Evolutionary conservation across 441 rosid genomes (phyloP).

Genomic region (Gossypium trilobum): DNA sequence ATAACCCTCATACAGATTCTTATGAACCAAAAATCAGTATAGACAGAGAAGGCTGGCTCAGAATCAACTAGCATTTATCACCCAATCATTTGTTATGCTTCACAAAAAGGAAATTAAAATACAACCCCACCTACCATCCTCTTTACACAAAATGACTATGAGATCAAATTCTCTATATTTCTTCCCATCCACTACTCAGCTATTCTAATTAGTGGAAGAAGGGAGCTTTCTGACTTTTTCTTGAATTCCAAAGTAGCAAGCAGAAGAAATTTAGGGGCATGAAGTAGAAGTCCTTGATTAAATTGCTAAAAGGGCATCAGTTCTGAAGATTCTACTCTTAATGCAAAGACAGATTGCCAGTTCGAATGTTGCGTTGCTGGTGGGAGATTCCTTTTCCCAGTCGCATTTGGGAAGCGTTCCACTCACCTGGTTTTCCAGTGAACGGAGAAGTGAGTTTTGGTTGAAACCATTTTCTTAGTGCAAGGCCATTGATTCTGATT

Average conservation of each 20-base stretch:
- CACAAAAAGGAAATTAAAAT: not conserved
- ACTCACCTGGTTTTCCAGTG: slow-evolving; percentile 49
- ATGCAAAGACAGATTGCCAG: slow-evolving; percentile 53
- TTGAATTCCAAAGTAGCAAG: not conserved
- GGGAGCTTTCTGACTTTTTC: not conserved
- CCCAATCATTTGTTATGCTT: not conserved
- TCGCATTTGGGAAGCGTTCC: slow-evolving; percentile 34
- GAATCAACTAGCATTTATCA: not conserved
- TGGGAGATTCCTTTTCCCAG: slow-evolving; percentile 51
- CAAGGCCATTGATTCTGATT: slow-evolving; percentile 60
- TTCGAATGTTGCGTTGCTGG: slow-evolving; percentile 73
- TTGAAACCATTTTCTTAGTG: slow-evolving; percentile 70
- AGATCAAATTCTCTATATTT: not conserved
- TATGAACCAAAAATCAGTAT: not conserved
- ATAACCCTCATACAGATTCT: not conserved
- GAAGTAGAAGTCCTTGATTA: not conserved
- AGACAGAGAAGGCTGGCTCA: not conserved
- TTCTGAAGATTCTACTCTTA: slow-evolving; percentile 21
- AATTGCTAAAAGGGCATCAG: not conserved
- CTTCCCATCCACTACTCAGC: not conserved
- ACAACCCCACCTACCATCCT: not conserved
- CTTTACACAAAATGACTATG: not conserved
- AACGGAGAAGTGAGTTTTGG: slow-evolving; percentile 68
- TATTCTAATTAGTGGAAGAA: not conserved
- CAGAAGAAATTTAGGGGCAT: not conserved